A percentile compares a stretch with the other conserved stretches of the same genome.
These are phyloP conservation scores for Theobroma cacao DNA, from an alignment of 345 rosid species.

Conservation along the genomic window DNA sequence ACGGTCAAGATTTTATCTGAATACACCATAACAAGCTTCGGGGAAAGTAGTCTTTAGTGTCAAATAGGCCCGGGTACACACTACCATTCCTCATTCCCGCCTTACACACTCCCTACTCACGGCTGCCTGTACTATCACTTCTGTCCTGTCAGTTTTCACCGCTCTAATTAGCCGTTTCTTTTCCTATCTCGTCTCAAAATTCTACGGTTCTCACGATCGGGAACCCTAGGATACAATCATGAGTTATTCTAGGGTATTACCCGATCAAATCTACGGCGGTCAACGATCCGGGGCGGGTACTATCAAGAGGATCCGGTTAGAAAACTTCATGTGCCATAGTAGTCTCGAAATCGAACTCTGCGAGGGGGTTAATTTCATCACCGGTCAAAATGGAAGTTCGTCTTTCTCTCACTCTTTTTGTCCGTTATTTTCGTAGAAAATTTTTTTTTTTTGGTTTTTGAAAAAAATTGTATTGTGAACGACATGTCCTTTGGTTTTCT, in stretches of 20 bases:
- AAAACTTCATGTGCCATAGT: conserved; percentile 93
- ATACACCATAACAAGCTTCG: not conserved
- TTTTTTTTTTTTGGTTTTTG: not conserved
- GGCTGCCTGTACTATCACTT: not conserved
- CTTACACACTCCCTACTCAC: not conserved
- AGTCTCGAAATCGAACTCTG: conserved; percentile 79
- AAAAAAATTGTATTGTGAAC: not conserved
- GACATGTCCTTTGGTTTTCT: not conserved
- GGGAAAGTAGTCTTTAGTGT: too few relatives aligned
- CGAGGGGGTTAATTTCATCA: conserved; percentile 87
- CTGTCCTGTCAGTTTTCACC: conserved; percentile 16
- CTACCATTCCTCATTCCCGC: conserved; percentile 1
- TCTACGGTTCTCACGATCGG: not conserved
- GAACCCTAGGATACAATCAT: conserved; percentile 30
- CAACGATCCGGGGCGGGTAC: conserved; percentile 67
- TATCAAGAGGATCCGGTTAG: conserved; percentile 62
- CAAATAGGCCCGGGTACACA: not conserved
- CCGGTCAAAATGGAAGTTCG: conserved; percentile 96
- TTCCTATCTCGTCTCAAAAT: not conserved
- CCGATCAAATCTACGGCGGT: conserved; percentile 16
- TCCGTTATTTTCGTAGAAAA: not conserved
- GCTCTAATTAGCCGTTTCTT: not conserved
- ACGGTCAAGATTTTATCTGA: not conserved
- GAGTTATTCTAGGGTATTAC: conserved; percentile 42
- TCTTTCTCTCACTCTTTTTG: not conserved